Base-by-base conservation (phyloP, 1,284 basidiomycete genomes). In the Ustilago vetiveriae region DNA sequence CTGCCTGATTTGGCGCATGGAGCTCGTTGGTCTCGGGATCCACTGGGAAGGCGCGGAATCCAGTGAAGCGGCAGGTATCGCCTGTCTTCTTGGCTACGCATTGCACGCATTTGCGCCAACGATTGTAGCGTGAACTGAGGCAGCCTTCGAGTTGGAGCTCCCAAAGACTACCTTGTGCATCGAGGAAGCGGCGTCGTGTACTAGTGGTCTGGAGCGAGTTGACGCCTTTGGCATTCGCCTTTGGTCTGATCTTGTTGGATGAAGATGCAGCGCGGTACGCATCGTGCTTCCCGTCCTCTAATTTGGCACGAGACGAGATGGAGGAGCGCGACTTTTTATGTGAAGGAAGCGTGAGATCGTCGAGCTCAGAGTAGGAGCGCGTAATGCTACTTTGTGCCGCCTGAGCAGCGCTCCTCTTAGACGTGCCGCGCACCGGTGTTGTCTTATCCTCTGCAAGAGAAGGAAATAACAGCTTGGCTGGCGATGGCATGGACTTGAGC, bases 31-130 rank as follows among this genome's bases (percentile, higher is more conserved):
- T 55, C 19, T 7, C 21, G 4, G 56, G 47, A 30, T 70, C 39
- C 33, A 73, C 30, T 7, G 54, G 46, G 16, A 75, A 55, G 4
- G 57, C 59, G 16, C 73, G 51, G 32, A 69, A 50, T 22, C 42
- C 40, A 3, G 46, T 11, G 22, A 71, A 75, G 36, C 65, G 70
- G 32, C 73, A 75, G 2, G 47, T 57, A 17, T 73, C 73, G 19
- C 62, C 60, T 7, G 16, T 22, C 1, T 4, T 21, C 53, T 65
- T 73, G 7, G 29, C 21, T 22, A 56, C 38, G 41, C 73, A 75
- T 5, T 43, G 49, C 13, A 45, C 41, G 43, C 73, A 75, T 35
- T 27, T 67, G 11, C 48, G 51, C 53, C 53, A 66, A 3, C 27
- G n/a, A 4, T 17, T 11, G 46, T 65, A 60, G 7, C 56, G 46